Conservation (phyloP, 2,329 filamentous ascomycete species). For the Penicillium corylophilum region DNA sequence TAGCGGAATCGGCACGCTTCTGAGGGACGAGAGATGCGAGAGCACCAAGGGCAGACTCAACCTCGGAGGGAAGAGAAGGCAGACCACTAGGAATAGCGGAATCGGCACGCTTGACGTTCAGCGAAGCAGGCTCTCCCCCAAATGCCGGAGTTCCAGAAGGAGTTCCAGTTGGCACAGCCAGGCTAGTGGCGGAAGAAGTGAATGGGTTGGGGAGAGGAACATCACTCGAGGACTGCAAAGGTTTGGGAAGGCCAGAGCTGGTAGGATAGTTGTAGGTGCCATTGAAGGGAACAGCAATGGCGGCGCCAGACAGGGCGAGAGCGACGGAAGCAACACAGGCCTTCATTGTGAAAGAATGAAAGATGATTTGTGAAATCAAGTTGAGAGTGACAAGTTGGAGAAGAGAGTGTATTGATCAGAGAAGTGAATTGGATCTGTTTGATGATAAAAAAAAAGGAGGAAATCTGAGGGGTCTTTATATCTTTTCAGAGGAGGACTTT, state of each 20-base stretch:
- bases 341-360: conserved; percentile 15
- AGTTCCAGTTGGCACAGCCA: conserved; percentile 1
- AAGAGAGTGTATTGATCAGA: background rate
- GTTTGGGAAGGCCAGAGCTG: conserved; percentile 3
- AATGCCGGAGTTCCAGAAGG: background rate
- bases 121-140: background rate
- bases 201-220: conserved; percentile 6
- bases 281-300: conserved; percentile 15
- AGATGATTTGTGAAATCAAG: background rate
- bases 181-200: conserved; percentile 1
- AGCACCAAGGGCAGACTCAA: conserved; percentile 3
- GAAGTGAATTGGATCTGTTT: conserved; percentile 8
- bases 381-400: conserved; percentile 1
- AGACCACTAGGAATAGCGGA: conserved; percentile 7
- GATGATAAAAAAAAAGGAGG: conserved; percentile 2
- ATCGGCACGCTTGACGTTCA: conserved; percentile 5
- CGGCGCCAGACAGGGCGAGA: conserved; percentile 16
- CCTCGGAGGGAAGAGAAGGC: conserved; percentile 10
- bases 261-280: conserved; percentile 6
- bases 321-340: conserved; percentile 12
- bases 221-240: conserved; percentile 4
- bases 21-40: conserved; percentile 5
- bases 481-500: background rate
- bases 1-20: conserved; percentile 6
- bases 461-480: conserved; percentile 12